phyloP scores from a whole-genome alignment of 2,329 filamentous ascomycete genomes.

The Penicillium sp. region DNA sequence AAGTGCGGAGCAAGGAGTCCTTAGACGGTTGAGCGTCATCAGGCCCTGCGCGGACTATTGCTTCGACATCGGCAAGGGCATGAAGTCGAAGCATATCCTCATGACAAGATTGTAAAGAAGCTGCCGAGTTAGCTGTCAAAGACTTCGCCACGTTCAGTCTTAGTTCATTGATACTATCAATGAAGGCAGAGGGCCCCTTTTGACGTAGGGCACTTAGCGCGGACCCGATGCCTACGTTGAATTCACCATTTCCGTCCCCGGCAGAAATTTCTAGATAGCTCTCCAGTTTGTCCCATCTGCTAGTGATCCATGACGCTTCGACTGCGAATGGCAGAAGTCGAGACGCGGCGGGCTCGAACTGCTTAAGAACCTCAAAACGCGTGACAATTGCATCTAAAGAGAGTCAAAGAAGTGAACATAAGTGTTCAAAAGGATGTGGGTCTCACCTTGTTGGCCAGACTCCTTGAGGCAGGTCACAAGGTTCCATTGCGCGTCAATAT shows the following conservation, averaged over 20 bases:
- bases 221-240: conserved; percentile 74
- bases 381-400: conserved; percentile 67
- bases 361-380: conserved; percentile 71
- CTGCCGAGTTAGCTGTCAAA: conserved; percentile 69
- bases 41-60: conserved; percentile 53
- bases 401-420: too few species aligned
- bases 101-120: conserved; percentile 77
- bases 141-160: conserved; percentile 65
- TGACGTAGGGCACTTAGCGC: conserved; percentile 57
- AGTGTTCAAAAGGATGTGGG: background rate
- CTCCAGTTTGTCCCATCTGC: conserved; percentile 69
- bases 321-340: conserved; percentile 74
- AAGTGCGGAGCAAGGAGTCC: conserved; percentile 42
- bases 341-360: conserved; percentile 47
- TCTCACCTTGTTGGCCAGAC: conserved; percentile 82
- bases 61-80: conserved; percentile 78
- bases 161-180: conserved; percentile 55
- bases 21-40: conserved; percentile 20
- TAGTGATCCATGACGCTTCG: conserved; percentile 87
- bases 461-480: conserved; percentile 84
- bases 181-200: conserved; percentile 49
- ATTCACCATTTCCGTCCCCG: conserved; percentile 51
- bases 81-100: conserved; percentile 81
- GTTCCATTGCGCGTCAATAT: conserved; percentile 72
- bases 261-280: conserved; percentile 52